Conservation (phyloP, 1,284 basidiomycete genomes). For the Caloboletus inedulis region DNA sequence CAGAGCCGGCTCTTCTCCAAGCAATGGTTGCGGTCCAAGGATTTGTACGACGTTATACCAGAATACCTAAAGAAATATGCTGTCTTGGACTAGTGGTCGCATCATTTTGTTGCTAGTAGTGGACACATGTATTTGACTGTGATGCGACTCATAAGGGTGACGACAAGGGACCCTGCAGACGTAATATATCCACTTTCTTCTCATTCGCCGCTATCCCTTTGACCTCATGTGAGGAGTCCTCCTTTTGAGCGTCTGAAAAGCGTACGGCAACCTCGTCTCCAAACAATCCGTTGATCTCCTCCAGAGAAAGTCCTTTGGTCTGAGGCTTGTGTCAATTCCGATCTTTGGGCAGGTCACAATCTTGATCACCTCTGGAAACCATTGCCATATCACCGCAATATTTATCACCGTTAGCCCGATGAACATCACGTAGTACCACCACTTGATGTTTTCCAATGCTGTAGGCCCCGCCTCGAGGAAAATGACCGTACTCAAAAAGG, state of each 20-base stretch:
- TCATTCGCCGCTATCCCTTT: neutral
- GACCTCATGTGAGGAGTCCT: neutral
- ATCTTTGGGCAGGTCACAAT: neutral
- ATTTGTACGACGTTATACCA: conserved; percentile 78
- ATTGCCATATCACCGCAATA: neutral
- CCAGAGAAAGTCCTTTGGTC: conserved; percentile 3
- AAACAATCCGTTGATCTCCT: conserved; percentile 8
- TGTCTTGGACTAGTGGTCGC: conserved; percentile 62
- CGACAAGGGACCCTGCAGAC: neutral
- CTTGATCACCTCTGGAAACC: conserved; percentile 8
- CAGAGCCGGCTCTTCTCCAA: conserved; percentile 96
- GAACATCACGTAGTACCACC: conserved; percentile 15
- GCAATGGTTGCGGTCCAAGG: conserved; percentile 88
- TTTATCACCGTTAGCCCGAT: neutral
- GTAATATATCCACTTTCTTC: neutral
- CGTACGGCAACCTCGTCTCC: neutral
- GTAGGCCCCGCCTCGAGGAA: conserved; percentile 16
- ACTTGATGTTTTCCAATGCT: conserved; percentile 15
- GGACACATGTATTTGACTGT: neutral
- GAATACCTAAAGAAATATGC: conserved; percentile 86
- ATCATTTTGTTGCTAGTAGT: neutral
- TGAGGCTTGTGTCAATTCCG: neutral
- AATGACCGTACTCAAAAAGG: conserved; percentile 14
- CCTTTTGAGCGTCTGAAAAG: neutral
- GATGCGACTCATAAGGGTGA: neutral